A percentile compares a stretch with the other conserved stretches of the same genome.
These are phyloP conservation scores for Ophidiomyces ophidiicola DNA, from an alignment of 2,329 filamentous ascomycete species.

Conservation along the genomic window DNA sequence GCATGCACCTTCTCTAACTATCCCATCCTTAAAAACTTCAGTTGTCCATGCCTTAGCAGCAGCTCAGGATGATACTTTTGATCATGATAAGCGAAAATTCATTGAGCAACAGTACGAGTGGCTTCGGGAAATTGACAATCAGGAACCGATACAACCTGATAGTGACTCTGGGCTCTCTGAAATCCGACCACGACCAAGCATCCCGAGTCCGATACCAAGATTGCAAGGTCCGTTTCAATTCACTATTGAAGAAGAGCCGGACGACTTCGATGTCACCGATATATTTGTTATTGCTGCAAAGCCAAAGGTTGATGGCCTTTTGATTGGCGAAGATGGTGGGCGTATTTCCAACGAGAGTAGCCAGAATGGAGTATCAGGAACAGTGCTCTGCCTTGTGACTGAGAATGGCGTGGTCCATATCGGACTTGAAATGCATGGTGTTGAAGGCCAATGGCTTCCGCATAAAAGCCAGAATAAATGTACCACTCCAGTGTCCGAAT, in stretches of 20 bases:
- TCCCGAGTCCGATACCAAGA: slow-evolving; percentile 44
- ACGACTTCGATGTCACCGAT: slow-evolving; percentile 48
- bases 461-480: slow-evolving; percentile 32
- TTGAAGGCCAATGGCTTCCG: slow-evolving; percentile 53
- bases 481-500: slow-evolving; percentile 30
- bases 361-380: slow-evolving; percentile 43
- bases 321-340: slow-evolving; percentile 41
- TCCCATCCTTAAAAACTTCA: slow-evolving; percentile 71
- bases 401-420: slow-evolving; percentile 45
- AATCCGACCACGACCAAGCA: slow-evolving; percentile 44
- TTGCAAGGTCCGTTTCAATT: slow-evolving; percentile 51
- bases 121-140: slow-evolving; percentile 44
- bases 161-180: slow-evolving; percentile 33
- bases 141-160: slow-evolving; percentile 36
- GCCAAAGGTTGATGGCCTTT: slow-evolving; percentile 41
- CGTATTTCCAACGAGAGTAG: slow-evolving; percentile 31
- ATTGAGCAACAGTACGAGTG: slow-evolving; percentile 47
- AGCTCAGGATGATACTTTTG: slow-evolving; percentile 31
- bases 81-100: slow-evolving; percentile 35
- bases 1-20: slow-evolving; percentile 61
- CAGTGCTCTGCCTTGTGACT: slow-evolving; percentile 47
- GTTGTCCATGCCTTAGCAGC: slow-evolving; percentile 58
- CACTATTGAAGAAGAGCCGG: slow-evolving; percentile 38
- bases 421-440: slow-evolving; percentile 49
- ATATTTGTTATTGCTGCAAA: slow-evolving; percentile 45